phyloP scores from a whole-genome alignment of 805 yeast species.

The Sugiyamaella americana region DNA sequence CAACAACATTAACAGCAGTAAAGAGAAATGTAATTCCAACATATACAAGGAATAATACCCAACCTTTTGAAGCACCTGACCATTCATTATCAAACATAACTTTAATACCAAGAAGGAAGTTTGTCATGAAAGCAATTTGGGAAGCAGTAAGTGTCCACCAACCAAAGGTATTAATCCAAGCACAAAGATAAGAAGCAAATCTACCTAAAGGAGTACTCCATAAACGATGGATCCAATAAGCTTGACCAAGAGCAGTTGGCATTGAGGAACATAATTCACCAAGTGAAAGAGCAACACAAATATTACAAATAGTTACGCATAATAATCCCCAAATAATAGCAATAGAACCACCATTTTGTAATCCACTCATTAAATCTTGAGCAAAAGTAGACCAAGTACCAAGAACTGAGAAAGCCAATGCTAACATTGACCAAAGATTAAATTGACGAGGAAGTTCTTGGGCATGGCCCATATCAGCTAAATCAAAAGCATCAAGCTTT shows the following conservation, averaged over 20 bases:
- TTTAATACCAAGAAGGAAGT: slow-evolving; percentile 14
- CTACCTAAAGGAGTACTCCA: slow-evolving; percentile 13
- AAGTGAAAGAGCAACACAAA: slow-evolving; percentile 61
- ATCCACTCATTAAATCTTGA: slow-evolving; percentile 63
- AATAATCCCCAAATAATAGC: slow-evolving; percentile 74
- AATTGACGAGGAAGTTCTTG: slow-evolving; percentile 64
- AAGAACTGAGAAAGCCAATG: slow-evolving; percentile 74
- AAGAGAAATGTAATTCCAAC: slow-evolving; percentile 11
- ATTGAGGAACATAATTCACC: slow-evolving; percentile 48
- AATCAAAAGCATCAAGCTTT: slow-evolving; percentile 39
- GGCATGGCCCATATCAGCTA: slow-evolving; percentile 68
- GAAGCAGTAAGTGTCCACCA: slow-evolving; percentile 19
- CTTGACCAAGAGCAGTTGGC: slow-evolving; percentile 20
- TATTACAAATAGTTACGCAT: slow-evolving; percentile 54
- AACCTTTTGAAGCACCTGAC: slow-evolving; percentile 12
- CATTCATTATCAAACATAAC: slow-evolving; percentile 13
- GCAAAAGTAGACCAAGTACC: slow-evolving; percentile 77
- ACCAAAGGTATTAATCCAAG: slow-evolving; percentile 19
- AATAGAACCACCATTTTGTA: slow-evolving; percentile 70
- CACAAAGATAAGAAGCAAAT: slow-evolving; percentile 15
- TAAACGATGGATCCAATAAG: slow-evolving; percentile 16
- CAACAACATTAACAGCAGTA: slow-evolving; percentile 12
- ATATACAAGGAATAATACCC: slow-evolving; percentile 15
- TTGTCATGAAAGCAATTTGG: slow-evolving; percentile 13
- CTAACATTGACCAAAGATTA: slow-evolving; percentile 64